Evolutionary conservation across 2,329 filamentous ascomycete genomes (phyloP), one percentile per base, ranked within the genome.

Genomic region (Bipolaris victoriae): DNA sequence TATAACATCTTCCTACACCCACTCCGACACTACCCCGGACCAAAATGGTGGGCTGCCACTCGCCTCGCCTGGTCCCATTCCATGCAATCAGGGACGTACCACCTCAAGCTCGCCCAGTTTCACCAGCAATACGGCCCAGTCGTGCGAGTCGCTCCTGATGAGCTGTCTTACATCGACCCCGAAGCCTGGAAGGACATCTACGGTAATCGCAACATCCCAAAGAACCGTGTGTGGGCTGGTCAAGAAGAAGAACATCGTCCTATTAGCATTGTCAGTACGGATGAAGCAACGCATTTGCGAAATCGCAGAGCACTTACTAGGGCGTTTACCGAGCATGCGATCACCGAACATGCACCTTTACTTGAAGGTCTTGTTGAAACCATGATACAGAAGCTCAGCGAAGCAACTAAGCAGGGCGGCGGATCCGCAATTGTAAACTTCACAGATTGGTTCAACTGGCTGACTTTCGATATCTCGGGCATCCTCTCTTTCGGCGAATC

Each of bases 401-500:
- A 49, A 39, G 35, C 22, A 24, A 15, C 16, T 26, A 61, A 2
- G 67, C 68, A 57, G 20, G 55, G 10, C 43, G 59, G 52, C 16
- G 53, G 49, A 10, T 35, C 36, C 61, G 74, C 56, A 58, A 71
- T 48, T 35, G 41, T 62, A 2, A 44, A 65, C 43, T 41, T 62
- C 7, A 51, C 49, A 13, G 31, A 55, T 24, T 67, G 62, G 65
- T 40, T 61, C n/a, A 61, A 65, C 37, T 63, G 54, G 43, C 45
- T 61, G 3, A 64, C 58, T 1, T 68, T 70, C 44, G 65, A 70
- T 24, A 60, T 70, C 5, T 62, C 64, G 52, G 80, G 79, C 7
- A 77, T 79, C 57, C 74, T 85, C 31, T 80, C 82, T 0, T 85
- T 85, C 61, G 82, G 83, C 0, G 77, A 80, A 4, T 76, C 80